A percentile compares a stretch with the other conserved stretches of the same genome.
These are phyloP conservation scores for Pythium monospermum DNA, from an alignment of 352 stramenopile species.

Conservation along the genomic window DNA sequence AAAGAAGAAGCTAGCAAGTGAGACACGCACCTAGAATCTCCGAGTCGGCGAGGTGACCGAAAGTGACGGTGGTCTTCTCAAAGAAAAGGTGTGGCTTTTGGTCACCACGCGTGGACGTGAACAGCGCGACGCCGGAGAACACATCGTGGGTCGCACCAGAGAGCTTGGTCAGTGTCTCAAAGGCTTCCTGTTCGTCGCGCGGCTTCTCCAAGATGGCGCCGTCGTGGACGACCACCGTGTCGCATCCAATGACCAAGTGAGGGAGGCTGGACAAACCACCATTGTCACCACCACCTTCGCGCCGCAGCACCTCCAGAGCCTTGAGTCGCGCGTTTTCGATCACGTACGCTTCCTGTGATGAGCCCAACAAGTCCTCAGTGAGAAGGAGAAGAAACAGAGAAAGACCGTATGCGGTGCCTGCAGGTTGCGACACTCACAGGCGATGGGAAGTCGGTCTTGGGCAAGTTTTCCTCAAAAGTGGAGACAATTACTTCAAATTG, in stretches of 20 bases:
- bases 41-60: constrained; percentile 40
- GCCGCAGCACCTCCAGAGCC: constrained; percentile 60
- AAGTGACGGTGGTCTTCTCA: constrained; percentile 58
- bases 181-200: constrained; percentile 70
- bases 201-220: constrained; percentile 89
- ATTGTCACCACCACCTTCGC: constrained; percentile 13
- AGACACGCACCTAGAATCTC: constrained; percentile 53
- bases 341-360: constrained; percentile 40
- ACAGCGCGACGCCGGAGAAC: constrained; percentile 85
- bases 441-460: constrained; percentile 60
- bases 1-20: constrained; percentile 1
- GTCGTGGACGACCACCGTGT: constrained; percentile 85
- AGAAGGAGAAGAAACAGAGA: no score
- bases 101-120: constrained; percentile 35
- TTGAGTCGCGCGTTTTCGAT: constrained; percentile 79
- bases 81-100: constrained; percentile 63
- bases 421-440: constrained; percentile 32
- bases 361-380: no score
- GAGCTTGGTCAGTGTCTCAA: constrained; percentile 70
- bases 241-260: constrained; percentile 79
- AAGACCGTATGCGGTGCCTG: no score
- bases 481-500: constrained; percentile 74
- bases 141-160: constrained; percentile 76
- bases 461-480: constrained; percentile 78
- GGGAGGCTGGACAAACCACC: no score